Base-by-base conservation (phyloP, 2,329 filamentous ascomycete species). In the Mycogone perniciosa region DNA sequence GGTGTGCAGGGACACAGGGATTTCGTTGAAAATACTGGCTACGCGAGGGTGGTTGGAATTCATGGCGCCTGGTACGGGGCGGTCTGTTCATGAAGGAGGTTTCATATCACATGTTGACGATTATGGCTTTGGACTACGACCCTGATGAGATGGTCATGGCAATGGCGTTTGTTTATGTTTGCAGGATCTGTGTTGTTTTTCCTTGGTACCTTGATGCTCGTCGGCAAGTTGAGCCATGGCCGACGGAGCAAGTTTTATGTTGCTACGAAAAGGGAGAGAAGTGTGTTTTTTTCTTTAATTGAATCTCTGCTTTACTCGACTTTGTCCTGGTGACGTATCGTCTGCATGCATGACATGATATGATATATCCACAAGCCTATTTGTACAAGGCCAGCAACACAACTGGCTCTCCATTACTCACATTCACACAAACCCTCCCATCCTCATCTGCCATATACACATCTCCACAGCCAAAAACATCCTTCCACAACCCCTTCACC, bases 351-450 rank as follows among this genome's bases (percentile, higher is more conserved):
- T 42, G 39, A 42, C 10, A 42, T 42, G 39, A 42, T 35, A 27
- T 4, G 26, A 20, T 7, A 42, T 20, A 29, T 26, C 2, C 13
- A 9, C 41, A 44, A 33, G 11, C 27, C 10, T 6, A 5, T 6
- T 31, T 34, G 20, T 26, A 53, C 8, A 41, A 50, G 13, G 51
- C 50, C n/a, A 55, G 29, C 30, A 75, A 59, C 3, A 75, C 68
- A 29, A 74, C 65, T 0, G 73, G 73, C 46, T 71, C 64, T 6
- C 73, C 73, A 37, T 71, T 69, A n/a, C 54, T 60, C 13, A 73
- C 62, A 3, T 54, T 65, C 4, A 74, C 58, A 52, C 74, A 76
- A 20, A 75, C 57, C 40, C 67, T 62, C 6, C 73, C 73, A 30
- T 58, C 65, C 4, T 63, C 62, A 43, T 74, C 71, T 0, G 71